Evolutionary conservation across 139 green algal species (phyloP).

Genomic region (Picochlorum costavermella): DNA sequence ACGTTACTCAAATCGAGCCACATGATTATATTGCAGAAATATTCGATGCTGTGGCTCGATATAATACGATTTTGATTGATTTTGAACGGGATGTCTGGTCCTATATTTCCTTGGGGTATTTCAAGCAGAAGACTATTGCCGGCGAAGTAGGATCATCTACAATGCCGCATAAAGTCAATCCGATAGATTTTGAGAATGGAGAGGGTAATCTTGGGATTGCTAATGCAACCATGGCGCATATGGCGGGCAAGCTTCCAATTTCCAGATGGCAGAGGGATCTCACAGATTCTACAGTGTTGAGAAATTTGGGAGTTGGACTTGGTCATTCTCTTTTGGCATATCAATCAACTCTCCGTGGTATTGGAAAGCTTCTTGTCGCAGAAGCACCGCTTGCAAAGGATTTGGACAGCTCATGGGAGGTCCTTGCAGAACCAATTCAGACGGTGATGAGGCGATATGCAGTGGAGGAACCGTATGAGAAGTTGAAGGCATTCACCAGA

Average conservation of each 20-base stretch:
- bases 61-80: conserved; percentile 96
- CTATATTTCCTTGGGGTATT: conserved; percentile 99
- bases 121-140: conserved; percentile 73
- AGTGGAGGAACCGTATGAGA: conserved; percentile 94
- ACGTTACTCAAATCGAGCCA: conserved; percentile 96
- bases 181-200: conserved; percentile 99
- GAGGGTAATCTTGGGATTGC: conserved; percentile 97
- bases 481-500: conserved; percentile 95
- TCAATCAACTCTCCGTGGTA: conserved; percentile 64
- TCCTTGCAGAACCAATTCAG: conserved; percentile 97
- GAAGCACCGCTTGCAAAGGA: conserved; percentile 51
- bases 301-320: conserved; percentile 89
- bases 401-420: conserved; percentile 78
- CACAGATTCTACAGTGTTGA: conserved; percentile 95
- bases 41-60: conserved; percentile 74
- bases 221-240: conserved; percentile 90
- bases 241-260: conserved; percentile 90
- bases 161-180: conserved; percentile 98
- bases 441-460: conserved; percentile 90
- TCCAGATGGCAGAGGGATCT: conserved; percentile 16
- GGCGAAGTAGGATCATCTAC: conserved; percentile 89
- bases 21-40: conserved; percentile 99
- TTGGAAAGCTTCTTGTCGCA: conserved; percentile 88
- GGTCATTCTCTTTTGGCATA: conserved; percentile 90
- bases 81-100: conserved; percentile 96